Percentiles rank a stretch among this genome's conserved stretches.
Conservation (phyloP, 2,329 filamentous ascomycete species). For the Aureobasidium vineae region DNA sequence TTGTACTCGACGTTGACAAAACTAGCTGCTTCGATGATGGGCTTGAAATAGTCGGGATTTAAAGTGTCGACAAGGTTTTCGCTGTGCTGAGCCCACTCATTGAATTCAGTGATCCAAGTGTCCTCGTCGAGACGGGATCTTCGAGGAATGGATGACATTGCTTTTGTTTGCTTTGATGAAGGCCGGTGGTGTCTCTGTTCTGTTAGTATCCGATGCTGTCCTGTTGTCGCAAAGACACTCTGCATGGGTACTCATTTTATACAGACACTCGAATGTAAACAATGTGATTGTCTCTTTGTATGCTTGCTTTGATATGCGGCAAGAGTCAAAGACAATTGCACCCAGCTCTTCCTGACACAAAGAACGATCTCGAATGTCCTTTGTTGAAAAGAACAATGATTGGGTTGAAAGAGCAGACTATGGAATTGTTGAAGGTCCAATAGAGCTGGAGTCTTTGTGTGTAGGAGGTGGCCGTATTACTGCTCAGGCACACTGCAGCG, state of each 20-base stretch:
- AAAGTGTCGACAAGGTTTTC: not conserved
- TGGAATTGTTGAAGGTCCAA: not conserved
- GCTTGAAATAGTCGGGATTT: not conserved
- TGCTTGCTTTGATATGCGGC: not conserved
- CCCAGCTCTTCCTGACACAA: not conserved
- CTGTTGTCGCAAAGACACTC: not conserved
- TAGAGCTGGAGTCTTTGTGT: not conserved
- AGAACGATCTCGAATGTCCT: not conserved
- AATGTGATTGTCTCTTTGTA: slow-evolving; percentile 18
- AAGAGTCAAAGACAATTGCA: not conserved
- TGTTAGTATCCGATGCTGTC: slow-evolving; percentile 4
- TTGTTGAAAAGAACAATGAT: slow-evolving; percentile 13
- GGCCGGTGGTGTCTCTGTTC: not conserved
- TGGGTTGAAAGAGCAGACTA: not conserved
- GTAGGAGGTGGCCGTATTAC: too few relatives aligned
- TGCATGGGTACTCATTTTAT: not conserved
- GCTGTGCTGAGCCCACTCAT: not conserved
- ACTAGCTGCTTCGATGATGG: not conserved
- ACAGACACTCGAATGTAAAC: not conserved
- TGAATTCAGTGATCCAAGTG: not conserved
- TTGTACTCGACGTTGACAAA: not conserved
- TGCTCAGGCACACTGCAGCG: not conserved
- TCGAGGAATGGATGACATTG: slow-evolving; percentile 2
- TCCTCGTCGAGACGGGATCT: not conserved
- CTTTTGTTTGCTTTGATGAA: not conserved